Evolutionary conservation across 306 rosid species (phyloP).

Genomic region (Castanea crenata): DNA sequence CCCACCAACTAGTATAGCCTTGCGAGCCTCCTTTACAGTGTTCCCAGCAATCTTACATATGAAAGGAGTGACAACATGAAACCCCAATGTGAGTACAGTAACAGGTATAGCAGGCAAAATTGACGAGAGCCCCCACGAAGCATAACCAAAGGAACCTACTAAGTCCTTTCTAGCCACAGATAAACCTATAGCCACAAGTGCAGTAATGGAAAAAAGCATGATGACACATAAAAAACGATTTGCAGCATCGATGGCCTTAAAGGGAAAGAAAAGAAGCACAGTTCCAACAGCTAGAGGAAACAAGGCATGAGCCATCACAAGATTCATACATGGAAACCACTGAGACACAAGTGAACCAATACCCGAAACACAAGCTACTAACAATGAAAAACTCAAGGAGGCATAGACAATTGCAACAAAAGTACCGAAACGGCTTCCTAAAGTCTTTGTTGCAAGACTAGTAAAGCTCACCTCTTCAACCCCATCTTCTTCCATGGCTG

Average conservation of each 20-base stretch:
- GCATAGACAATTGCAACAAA: conserved; percentile 46
- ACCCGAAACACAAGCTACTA: conserved; percentile 60
- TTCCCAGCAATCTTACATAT: conserved; percentile 55
- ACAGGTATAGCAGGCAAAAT: conserved; percentile 49
- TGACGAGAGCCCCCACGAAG: conserved; percentile 43
- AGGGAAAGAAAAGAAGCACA: conserved; percentile 43
- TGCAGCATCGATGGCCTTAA: conserved; percentile 39
- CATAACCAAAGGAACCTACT: conserved; percentile 33
- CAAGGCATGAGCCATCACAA: conserved; percentile 26
- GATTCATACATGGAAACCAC: conserved; percentile 25
- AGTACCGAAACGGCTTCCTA: conserved; percentile 40
- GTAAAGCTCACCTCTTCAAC: conserved; percentile 59
- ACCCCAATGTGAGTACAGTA: conserved; percentile 53
- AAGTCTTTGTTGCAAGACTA: conserved; percentile 41
- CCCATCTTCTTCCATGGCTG: conserved; percentile 48
- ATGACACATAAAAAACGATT: conserved; percentile 45
- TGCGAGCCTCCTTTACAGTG: conserved; percentile 41
- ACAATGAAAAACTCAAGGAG: conserved; percentile 41
- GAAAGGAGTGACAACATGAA: conserved; percentile 63
- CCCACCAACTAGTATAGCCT: conserved; percentile 55
- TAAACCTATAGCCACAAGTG: conserved; percentile 48
- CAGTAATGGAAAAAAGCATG: conserved; percentile 48
- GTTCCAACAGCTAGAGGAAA: conserved; percentile 40
- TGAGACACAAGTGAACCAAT: conserved; percentile 44
- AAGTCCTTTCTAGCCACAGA: conserved; percentile 36